These are phyloP conservation scores for Puccinia hordei DNA, from an alignment of 1,284 basidiomycete species.

Conservation along the genomic window DNA sequence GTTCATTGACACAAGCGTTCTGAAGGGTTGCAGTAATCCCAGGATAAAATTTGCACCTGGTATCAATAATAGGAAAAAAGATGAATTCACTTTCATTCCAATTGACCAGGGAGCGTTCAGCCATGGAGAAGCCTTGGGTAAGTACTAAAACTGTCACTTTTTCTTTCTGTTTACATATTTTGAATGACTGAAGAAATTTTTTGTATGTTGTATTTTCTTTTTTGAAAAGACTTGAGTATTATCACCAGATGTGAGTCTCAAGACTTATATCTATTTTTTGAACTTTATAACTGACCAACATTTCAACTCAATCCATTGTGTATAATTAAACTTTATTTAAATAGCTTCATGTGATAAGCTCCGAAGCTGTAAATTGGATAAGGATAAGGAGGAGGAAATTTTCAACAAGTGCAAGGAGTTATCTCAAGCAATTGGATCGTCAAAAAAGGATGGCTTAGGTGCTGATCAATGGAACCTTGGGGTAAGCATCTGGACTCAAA, in stretches of 20 bases:
- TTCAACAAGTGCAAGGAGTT: conserved; percentile 9
- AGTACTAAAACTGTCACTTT: background rate
- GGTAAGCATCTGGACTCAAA: conserved; percentile 21
- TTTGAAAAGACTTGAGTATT: conserved; percentile 17
- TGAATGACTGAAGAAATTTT: background rate
- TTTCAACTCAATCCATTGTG: background rate
- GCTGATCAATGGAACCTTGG: conserved; percentile 45
- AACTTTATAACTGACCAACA: too few species aligned
- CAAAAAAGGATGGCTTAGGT: conserved; percentile 17
- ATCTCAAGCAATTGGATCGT: background rate
- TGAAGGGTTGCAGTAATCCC: conserved; percentile 17
- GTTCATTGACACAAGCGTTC: background rate
- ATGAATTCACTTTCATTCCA: conserved; percentile 16
- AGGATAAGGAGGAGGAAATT: background rate
- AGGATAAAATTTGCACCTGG: conserved; percentile 19
- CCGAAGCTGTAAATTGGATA: background rate
- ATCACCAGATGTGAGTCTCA: conserved; percentile 23
- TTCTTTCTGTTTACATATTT: background rate
- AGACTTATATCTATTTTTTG: background rate
- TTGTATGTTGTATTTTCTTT: background rate
- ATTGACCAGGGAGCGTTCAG: background rate
- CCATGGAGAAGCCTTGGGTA: conserved; percentile 9
- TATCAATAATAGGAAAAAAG: background rate
- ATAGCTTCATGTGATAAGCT: conserved; percentile 32
- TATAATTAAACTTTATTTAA: background rate